Conservation (phyloP, 257 asterid genomes). For the Solanum medicagineum region DNA sequence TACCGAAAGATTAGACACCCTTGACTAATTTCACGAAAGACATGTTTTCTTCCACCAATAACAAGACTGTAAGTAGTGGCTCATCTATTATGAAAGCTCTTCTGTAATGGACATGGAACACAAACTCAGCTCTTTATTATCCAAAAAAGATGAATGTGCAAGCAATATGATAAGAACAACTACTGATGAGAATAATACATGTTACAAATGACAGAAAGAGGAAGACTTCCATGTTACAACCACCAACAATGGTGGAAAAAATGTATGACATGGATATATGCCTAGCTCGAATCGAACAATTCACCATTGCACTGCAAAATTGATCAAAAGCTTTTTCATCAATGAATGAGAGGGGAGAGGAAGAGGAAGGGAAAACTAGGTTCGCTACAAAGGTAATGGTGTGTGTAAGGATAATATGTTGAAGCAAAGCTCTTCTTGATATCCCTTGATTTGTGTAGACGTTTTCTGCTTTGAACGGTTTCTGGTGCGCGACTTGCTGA, state of each 20-base stretch:
- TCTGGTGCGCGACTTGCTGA: conserved; percentile 14
- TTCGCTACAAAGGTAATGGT: conserved; percentile 12
- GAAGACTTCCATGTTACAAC: neutral
- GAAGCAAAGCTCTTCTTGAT: conserved; percentile 17
- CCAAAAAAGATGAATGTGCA: neutral
- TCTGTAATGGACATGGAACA: neutral
- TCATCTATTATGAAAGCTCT: neutral
- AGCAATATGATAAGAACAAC: neutral
- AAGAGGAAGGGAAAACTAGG: neutral
- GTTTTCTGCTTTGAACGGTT: conserved; percentile 22
- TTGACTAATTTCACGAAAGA: neutral
- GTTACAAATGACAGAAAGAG: neutral
- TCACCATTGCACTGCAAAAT: conserved; percentile 30
- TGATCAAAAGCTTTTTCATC: neutral
- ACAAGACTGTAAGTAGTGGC: neutral
- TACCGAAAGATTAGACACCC: too few relatives aligned
- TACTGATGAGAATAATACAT: neutral
- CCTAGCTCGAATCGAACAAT: conserved; percentile 9
- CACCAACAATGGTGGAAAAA: neutral
- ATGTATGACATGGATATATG: neutral
- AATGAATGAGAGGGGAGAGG: neutral
- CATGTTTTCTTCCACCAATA: neutral
- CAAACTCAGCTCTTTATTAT: neutral
- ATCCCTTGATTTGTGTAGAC: conserved; percentile 7
- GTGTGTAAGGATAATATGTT: conserved; percentile 55